phyloP scores from a whole-genome alignment of 1,284 basidiomycete genomes.

The Malassezia pachydermatis region DNA sequence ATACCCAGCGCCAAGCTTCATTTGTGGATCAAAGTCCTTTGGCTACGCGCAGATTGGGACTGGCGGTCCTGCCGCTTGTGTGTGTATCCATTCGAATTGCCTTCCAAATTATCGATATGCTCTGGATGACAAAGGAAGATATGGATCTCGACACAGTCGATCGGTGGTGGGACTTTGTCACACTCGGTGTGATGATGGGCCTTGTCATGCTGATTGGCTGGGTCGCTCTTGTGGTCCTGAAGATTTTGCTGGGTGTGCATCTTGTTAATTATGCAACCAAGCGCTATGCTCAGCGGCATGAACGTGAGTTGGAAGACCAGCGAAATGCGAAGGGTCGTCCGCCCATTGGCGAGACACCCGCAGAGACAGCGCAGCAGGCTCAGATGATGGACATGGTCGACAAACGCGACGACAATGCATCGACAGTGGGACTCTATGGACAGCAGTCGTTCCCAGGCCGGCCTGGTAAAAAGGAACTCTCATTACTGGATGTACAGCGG shows the following conservation, averaged over 20 bases:
- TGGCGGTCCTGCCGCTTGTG: slow-evolving; percentile 81
- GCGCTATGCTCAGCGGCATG: slow-evolving; percentile 33
- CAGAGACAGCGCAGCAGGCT: slow-evolving; percentile 18
- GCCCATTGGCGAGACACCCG: slow-evolving; percentile 39
- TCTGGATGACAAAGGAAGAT: slow-evolving; percentile 40
- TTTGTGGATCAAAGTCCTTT: slow-evolving; percentile 93
- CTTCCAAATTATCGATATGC: slow-evolving; percentile 59
- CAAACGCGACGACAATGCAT: slow-evolving; percentile 32
- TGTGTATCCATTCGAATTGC: slow-evolving; percentile 77
- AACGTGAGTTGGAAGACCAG: slow-evolving; percentile 37
- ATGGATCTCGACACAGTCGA: neutral
- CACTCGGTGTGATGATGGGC: neutral
- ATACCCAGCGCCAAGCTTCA: slow-evolving; percentile 55
- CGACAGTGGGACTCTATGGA: slow-evolving; percentile 29
- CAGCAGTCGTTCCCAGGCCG: slow-evolving; percentile 14
- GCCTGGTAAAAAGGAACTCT: slow-evolving; percentile 13
- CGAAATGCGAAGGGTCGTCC: slow-evolving; percentile 34
- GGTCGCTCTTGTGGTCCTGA: slow-evolving; percentile 32
- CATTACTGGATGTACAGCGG: slow-evolving; percentile 39
- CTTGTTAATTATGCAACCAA: slow-evolving; percentile 36
- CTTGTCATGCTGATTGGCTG: slow-evolving; percentile 8
- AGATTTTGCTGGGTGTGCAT: slow-evolving; percentile 40
- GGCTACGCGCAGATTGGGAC: slow-evolving; percentile 83
- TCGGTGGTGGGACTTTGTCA: neutral
- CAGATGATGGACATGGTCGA: slow-evolving; percentile 28